phyloP scores from a whole-genome alignment of 192 early-diverging fungal genomes.

The Linnemannia hyalina region DNA sequence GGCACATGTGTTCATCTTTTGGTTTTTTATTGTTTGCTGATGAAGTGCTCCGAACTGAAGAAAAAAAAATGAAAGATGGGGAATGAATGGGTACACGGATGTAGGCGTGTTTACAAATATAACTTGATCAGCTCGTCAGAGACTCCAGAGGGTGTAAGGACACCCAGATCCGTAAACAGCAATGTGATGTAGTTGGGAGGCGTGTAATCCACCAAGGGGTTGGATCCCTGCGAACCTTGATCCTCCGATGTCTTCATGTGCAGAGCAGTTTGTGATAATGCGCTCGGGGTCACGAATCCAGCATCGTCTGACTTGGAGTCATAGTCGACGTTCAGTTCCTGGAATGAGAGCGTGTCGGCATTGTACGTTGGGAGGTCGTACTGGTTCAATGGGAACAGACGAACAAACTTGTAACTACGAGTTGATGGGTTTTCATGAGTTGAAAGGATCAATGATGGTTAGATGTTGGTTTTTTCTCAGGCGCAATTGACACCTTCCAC shows the following conservation, averaged over 20 bases:
- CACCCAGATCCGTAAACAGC: conserved; percentile 90
- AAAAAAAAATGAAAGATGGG: not conserved
- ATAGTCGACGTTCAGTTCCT: conserved; percentile 60
- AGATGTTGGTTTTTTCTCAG: not conserved
- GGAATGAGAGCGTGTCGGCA: conserved; percentile 77
- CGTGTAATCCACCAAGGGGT: conserved; percentile 93
- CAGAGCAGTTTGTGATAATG: conserved; percentile 44
- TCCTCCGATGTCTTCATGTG: conserved; percentile 53
- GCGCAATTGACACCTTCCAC: not conserved
- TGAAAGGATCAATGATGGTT: not conserved
- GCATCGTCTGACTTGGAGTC: conserved; percentile 35
- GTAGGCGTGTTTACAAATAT: conserved; percentile 67
- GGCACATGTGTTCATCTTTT: not conserved
- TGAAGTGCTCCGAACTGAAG: not conserved
- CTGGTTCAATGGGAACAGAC: conserved; percentile 95
- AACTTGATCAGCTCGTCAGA: conserved; percentile 89
- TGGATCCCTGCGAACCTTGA: conserved; percentile 57
- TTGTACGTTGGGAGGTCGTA: conserved; percentile 89
- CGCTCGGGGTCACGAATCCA: conserved; percentile 15
- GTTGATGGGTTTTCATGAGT: not conserved
- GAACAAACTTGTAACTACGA: conserved; percentile 95
- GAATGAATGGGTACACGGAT: not conserved
- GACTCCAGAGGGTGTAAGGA: conserved; percentile 92
- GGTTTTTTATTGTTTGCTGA: not conserved
- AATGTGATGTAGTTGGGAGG: conserved; percentile 92